Base-by-base conservation (phyloP, 805 yeast species). In the Zygosaccharomyces gambellarensis region DNA sequence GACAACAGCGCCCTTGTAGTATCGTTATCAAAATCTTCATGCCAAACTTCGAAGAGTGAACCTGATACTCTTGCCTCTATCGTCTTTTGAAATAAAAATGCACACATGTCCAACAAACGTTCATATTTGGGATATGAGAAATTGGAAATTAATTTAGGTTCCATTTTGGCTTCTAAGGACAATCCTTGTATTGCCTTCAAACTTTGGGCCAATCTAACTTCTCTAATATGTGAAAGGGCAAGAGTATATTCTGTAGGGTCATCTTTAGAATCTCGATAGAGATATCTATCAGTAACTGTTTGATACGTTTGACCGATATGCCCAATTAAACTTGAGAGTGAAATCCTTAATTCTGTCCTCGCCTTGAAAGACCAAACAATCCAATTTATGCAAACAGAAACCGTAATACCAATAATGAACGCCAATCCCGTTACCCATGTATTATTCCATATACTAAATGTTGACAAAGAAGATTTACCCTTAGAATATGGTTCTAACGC, bases 21-120 rank as follows among this genome's bases (percentile, higher is more conserved):
- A 14, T 63, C 64, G n/a, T 63, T 61, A 47, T 71, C 66, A 14
- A 58, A 51, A 51, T 75, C 80, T 34, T 66, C 64, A 27, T 72
- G 74, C 74, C 73, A 75, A 25, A 74, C 70, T 49, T 71, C 73
- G 59, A 77, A 77, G 52, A 70, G 73, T 2, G 72, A 59, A 17
- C 78, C 75, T n/a, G 77, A 71, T 47, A 76, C 72, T 56, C 81
- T 65, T 1, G 81, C 78, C 50, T 75, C 78, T n/a, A 74, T 68
- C 34, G 72, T 65, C 48, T 70, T 71, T 39, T 74, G 77, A 31
- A 75, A 54, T 2, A 77, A 57, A 10, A 52, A 51, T 46, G 72
- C 73, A 51, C 78, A 74, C 0, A 71, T 61, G 3, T 64, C 55
- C 9, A 77, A 44, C 22, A 77, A 46, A 4, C 59, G 58, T 17